Base-by-base conservation (phyloP, 805 yeast genomes). In the Candida tallmaniae region DNA sequence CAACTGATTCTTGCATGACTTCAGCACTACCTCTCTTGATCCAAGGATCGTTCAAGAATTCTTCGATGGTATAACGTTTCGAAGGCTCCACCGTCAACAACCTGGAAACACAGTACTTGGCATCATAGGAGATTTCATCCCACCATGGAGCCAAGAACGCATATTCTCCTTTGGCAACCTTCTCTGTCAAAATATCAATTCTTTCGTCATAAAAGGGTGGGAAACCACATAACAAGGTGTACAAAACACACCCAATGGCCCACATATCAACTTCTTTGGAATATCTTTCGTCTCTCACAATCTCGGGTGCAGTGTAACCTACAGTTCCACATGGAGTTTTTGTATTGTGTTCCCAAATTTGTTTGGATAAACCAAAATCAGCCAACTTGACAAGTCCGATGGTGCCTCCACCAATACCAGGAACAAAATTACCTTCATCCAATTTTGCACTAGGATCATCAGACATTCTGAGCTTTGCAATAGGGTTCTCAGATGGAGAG, bases 241-340 rank as follows among this genome's bases (percentile, higher is more conserved):
- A 93, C 36, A 93, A 62, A 0, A 93, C 96, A 62, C 98, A 93
- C 0, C 98, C 98, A 35, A 93, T 68, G 4, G 97, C 97, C 98
- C 98, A 93, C 93, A 93, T 86, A 56, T 93, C 98, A 23, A 93
- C 98, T 44, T 88, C 83, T 64, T 85, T 87, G 2, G 96, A 84
- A 54, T 93, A 93, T 30, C 80, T 73, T 63, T 89, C 95, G 58
- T 93, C 97, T 45, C 83, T 80, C 26, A 93, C 97, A 47, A 93
- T 90, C 59, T 93, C 98, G 0, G 98, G 98, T 0, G 98, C 98
- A 2, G 97, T 90, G 53, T 93, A 93, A 3, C 97, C 97, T 12
- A 93, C 96, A 1, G 98, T 93, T 33, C 98, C 98, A 62, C 98
- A 93, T 0, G 98, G 98, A 0, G 98, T 93, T 71, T 87, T 86